These are phyloP conservation scores for Trichophyton schoenleinii DNA, from an alignment of 2,329 filamentous ascomycete genomes.

Conservation along the genomic window DNA sequence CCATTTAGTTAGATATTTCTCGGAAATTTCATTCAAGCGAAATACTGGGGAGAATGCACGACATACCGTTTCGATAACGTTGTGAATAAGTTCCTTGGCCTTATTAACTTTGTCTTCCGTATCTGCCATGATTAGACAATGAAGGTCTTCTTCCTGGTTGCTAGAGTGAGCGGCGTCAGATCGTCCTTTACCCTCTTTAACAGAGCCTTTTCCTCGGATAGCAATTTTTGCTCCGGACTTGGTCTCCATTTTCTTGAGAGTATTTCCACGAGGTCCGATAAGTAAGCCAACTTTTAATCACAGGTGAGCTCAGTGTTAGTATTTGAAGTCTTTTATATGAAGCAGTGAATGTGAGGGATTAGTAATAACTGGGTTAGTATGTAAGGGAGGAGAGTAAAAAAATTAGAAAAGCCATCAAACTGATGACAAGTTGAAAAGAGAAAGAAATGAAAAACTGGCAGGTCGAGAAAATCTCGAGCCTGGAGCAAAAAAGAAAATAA, in stretches of 20 bases:
- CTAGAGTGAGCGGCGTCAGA: slow-evolving; percentile 98
- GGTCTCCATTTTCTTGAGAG: slow-evolving; percentile 97
- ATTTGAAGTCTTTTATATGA: slow-evolving; percentile 26
- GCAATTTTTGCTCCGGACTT: slow-evolving; percentile 98
- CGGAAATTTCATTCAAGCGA: neutral
- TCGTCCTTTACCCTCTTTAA: slow-evolving; percentile 98
- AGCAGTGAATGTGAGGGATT: slow-evolving; percentile 17
- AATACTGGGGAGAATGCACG: neutral
- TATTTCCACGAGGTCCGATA: slow-evolving; percentile 99
- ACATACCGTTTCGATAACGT: slow-evolving; percentile 94
- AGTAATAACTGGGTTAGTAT: slow-evolving; percentile 14
- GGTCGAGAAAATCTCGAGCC: slow-evolving; percentile 20
- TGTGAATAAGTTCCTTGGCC: slow-evolving; percentile 95
- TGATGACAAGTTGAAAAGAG: slow-evolving; percentile 21
- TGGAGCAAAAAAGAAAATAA: slow-evolving; percentile 24
- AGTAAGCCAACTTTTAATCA: slow-evolving; percentile 95
- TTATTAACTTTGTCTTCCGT: slow-evolving; percentile 99
- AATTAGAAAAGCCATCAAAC: slow-evolving; percentile 29
- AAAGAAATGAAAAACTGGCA: slow-evolving; percentile 15
- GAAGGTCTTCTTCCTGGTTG: slow-evolving; percentile 98
- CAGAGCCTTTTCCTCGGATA: slow-evolving; percentile 97
- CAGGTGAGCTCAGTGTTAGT: slow-evolving; percentile 81
- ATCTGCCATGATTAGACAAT: slow-evolving; percentile 99
- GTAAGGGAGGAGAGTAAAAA: slow-evolving; percentile 16
- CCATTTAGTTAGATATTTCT: slow-evolving; percentile 19